Conservation (phyloP, 805 yeast genomes). For the Wickerhamiella dianesei region DNA sequence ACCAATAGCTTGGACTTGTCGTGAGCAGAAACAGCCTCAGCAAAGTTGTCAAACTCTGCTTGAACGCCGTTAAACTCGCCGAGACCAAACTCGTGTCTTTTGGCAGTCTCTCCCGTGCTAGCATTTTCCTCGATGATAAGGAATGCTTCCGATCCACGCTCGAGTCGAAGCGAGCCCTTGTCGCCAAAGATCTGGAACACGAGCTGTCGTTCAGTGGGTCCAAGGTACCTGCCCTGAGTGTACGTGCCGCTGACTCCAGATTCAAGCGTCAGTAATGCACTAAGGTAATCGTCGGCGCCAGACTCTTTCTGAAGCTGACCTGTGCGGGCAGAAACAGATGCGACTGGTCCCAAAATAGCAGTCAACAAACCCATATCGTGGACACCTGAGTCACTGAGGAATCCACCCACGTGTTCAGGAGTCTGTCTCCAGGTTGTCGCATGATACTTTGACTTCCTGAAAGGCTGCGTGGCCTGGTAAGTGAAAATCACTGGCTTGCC, state of each 20-base stretch:
- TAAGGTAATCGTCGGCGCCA: constrained; percentile 72
- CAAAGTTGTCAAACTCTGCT: constrained; percentile 41
- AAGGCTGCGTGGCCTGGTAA: constrained; percentile 37
- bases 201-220: constrained; percentile 60
- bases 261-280: constrained; percentile 49
- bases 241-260: constrained; percentile 66
- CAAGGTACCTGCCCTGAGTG: constrained; percentile 77
- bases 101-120: not conserved
- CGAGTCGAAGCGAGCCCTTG: constrained; percentile 59
- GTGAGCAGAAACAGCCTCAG: constrained; percentile 44
- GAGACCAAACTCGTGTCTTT: constrained; percentile 9
- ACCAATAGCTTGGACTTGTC: constrained; percentile 46
- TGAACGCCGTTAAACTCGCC: constrained; percentile 43
- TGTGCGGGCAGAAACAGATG: constrained; percentile 59
- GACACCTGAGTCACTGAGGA: constrained; percentile 88
- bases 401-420: constrained; percentile 91
- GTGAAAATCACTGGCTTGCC: constrained; percentile 39
- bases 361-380: constrained; percentile 85
- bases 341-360: constrained; percentile 63
- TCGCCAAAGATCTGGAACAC: constrained; percentile 63
- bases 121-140: constrained; percentile 21
- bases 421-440: constrained; percentile 73
- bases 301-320: constrained; percentile 62
- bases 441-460: constrained; percentile 35
- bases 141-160: constrained; percentile 25